phyloP scores from a whole-genome alignment of 352 stramenopile genomes.

The Salisapilia sapeloensis region DNA sequence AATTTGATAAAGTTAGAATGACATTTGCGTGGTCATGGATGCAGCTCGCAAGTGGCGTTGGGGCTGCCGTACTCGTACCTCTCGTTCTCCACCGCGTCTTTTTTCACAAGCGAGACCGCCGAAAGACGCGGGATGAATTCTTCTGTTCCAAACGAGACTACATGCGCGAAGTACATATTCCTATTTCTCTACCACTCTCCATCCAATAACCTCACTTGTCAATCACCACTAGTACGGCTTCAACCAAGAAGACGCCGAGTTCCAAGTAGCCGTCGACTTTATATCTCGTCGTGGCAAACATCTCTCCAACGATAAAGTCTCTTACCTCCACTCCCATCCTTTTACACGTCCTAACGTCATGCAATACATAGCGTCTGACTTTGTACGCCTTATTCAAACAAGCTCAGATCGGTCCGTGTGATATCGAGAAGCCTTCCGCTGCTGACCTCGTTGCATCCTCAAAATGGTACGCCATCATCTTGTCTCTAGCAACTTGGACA shows the following conservation, averaged over 20 bases:
- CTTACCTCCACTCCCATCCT: background rate
- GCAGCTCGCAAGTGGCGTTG: slow-evolving; percentile 11
- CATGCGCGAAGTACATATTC: slow-evolving; percentile 15
- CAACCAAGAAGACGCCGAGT: slow-evolving; percentile 38
- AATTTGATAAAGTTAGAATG: slow-evolving; percentile 1
- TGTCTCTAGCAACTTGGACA: background rate
- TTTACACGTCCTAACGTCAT: background rate
- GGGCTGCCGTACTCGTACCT: slow-evolving; percentile 18
- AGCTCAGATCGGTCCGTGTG: slow-evolving; percentile 39
- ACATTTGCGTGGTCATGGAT: slow-evolving; percentile 15
- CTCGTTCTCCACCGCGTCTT: slow-evolving; percentile 35
- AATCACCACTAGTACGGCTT: slow-evolving; percentile 20
- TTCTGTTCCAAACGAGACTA: slow-evolving; percentile 33
- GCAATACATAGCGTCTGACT: slow-evolving; percentile 25
- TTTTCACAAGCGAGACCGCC: slow-evolving; percentile 14
- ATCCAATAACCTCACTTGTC: background rate
- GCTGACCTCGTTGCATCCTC: slow-evolving; percentile 43
- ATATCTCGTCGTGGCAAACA: slow-evolving; percentile 20
- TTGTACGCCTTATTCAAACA: slow-evolving; percentile 77
- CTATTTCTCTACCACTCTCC: background rate
- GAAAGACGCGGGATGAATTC: slow-evolving; percentile 13
- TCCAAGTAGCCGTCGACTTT: slow-evolving; percentile 59
- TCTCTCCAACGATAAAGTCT: slow-evolving; percentile 50
- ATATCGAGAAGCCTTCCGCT: slow-evolving; percentile 30
- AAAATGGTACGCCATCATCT: slow-evolving; percentile 29